Percentiles rank a stretch among this genome's conserved stretches.
Conservation (phyloP, 352 stramenopile species). For the Globisporangium takayamanum region DNA sequence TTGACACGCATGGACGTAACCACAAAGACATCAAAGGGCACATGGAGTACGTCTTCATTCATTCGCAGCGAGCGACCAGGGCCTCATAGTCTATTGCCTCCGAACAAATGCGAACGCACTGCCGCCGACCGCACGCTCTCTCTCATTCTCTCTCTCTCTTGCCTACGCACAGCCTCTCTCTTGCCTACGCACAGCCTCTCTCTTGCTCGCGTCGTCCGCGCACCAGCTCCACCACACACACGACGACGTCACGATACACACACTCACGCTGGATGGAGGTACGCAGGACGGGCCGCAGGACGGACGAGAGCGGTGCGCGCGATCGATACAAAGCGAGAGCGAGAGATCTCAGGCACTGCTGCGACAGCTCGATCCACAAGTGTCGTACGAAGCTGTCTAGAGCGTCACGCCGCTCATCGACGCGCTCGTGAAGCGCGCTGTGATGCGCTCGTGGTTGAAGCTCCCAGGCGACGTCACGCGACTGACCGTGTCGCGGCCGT, state of each 20-base stretch:
- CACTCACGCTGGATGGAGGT: too few species aligned
- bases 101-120: too few species aligned
- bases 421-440: slow-evolving; percentile 11
- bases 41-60: not conserved
- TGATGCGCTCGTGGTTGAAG: slow-evolving; percentile 13
- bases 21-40: not conserved
- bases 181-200: too few species aligned
- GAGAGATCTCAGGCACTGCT: not conserved
- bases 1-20: not conserved
- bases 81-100: slow-evolving; percentile 1
- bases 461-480: slow-evolving; percentile 12
- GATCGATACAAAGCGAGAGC: not conserved
- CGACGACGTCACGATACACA: too few species aligned
- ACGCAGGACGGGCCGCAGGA: too few species aligned
- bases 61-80: not conserved
- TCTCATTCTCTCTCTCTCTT: too few species aligned
- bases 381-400: not conserved
- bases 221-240: too few species aligned
- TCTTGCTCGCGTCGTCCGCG: too few species aligned
- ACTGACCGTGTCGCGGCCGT: slow-evolving; percentile 12
- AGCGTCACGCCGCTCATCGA: slow-evolving; percentile 16
- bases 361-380: not conserved
- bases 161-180: too few species aligned
- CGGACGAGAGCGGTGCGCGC: too few species aligned
- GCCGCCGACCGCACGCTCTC: too few species aligned